Percentiles rank a stretch among this genome's conserved stretches.
These are phyloP conservation scores for Mychonastes homosphaera DNA, from an alignment of 139 green algal species.

Conservation along the genomic window DNA sequence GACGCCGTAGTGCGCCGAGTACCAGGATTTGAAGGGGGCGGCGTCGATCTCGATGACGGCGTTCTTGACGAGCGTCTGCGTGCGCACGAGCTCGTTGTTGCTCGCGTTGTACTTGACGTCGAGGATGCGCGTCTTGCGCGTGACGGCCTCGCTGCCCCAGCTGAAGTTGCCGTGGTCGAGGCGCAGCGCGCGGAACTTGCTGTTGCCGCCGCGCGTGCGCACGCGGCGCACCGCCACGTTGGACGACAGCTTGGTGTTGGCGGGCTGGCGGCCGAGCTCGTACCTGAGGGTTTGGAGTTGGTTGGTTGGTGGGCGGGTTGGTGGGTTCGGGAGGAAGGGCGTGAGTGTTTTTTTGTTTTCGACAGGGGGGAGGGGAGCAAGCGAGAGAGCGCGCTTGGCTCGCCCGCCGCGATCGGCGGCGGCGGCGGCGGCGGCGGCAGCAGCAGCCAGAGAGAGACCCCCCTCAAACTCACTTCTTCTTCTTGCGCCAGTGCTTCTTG, in stretches of 20 bases:
- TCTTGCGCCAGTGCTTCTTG: conserved; percentile 96
- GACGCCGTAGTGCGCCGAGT: conserved; percentile 91
- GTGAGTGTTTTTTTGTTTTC: too few species aligned
- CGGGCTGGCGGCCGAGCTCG: conserved; percentile 89
- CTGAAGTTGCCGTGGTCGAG: conserved; percentile 95
- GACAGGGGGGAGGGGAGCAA: background rate
- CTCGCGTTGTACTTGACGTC: conserved; percentile 97
- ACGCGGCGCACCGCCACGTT: conserved; percentile 83
- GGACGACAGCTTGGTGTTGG: conserved; percentile 91
- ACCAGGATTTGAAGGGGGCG: conserved; percentile 91
- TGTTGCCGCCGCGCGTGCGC: conserved; percentile 89
- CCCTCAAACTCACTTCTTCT: conserved; percentile 84
- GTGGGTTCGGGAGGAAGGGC: too few species aligned
- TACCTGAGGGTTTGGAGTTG: conserved; percentile 79
- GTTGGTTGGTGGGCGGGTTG: too few species aligned
- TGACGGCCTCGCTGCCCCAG: conserved; percentile 74
- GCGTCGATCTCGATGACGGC: conserved; percentile 91
- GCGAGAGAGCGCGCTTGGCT: background rate
- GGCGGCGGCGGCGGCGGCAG: background rate
- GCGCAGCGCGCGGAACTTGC: conserved; percentile 95
- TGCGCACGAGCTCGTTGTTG: conserved; percentile 99
- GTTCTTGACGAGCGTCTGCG: conserved; percentile 98
- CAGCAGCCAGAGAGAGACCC: background rate
- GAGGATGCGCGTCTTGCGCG: conserved; percentile 90
- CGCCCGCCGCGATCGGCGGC: background rate